Conservation (phyloP, 169 alveolate species). For the Plasmodium billcollinsi region DNA sequence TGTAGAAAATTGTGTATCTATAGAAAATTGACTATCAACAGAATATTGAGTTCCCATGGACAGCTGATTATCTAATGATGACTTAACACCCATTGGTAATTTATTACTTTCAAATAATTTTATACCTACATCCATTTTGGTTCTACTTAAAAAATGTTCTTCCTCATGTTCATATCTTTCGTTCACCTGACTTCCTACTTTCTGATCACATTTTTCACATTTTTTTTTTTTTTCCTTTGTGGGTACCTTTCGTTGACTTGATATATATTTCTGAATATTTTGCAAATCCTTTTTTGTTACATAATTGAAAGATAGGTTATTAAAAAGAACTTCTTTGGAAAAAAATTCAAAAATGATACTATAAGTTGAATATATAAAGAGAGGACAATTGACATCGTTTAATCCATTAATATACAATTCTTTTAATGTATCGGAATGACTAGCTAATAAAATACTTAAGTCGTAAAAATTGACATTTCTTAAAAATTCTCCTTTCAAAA, state of each 20-base stretch:
- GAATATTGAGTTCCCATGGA: no score
- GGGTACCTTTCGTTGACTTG: not conserved
- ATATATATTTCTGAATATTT: constrained; percentile 17
- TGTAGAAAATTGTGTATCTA: no score
- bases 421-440: constrained; percentile 33
- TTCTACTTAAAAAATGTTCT: no score
- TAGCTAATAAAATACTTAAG: constrained; percentile 15
- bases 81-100: no score
- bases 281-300: constrained; percentile 14
- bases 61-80: no score
- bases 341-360: constrained; percentile 46
- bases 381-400: constrained; percentile 62
- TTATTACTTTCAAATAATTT: no score
- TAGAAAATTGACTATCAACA: no score
- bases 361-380: constrained; percentile 30
- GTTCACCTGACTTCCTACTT: no score
- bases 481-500: constrained; percentile 39
- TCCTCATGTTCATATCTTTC: no score
- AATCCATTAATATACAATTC: constrained; percentile 43
- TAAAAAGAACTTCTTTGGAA: constrained; percentile 46
- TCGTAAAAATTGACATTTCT: constrained; percentile 42
- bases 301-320: constrained; percentile 13
- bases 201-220: not conserved
- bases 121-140: no score
- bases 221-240: not conserved